A percentile compares a stretch with the other conserved stretches of the same genome.
phyloP scores from a whole-genome alignment of 176 grass and related monocot genomes.

The Otatea glauca region DNA sequence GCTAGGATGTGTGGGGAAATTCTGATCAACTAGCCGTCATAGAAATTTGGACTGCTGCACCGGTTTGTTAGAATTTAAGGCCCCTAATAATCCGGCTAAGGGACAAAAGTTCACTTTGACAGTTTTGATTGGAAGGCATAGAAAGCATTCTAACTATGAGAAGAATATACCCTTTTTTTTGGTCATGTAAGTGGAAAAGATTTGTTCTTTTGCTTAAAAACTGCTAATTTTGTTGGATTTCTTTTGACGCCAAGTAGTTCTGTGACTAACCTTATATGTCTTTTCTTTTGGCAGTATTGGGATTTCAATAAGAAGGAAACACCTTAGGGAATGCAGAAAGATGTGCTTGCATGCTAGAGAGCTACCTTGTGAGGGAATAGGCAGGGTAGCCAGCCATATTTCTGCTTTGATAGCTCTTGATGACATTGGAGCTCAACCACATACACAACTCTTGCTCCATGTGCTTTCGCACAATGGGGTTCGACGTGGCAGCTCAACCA shows the following conservation, averaged over 20 bases:
- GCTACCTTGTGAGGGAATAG: conserved; percentile 64
- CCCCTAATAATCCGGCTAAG: background rate
- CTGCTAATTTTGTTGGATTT: background rate
- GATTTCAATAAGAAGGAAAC: conserved; percentile 51
- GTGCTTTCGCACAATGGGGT: conserved; percentile 71
- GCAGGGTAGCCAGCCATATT: conserved; percentile 38
- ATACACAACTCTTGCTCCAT: conserved; percentile 48
- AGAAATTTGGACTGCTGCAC: background rate
- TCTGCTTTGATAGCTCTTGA: conserved; percentile 60
- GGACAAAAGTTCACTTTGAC: background rate
- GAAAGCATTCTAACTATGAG: background rate
- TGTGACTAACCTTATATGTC: background rate
- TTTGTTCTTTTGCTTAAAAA: background rate
- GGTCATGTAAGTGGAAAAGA: background rate
- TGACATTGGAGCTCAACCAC: conserved; percentile 60
- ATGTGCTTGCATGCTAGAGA: conserved; percentile 95
- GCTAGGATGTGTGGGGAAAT: background rate
- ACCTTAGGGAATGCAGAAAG: conserved; percentile 98
- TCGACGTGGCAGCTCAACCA: conserved; percentile 63
- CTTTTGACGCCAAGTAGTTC: background rate
- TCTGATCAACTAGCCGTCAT: background rate
- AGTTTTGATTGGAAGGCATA: background rate
- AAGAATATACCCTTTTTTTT: background rate
- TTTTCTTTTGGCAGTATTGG: background rate
- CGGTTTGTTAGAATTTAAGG: background rate